These are phyloP conservation scores for Anaeramoeba ignava DNA, from an alignment of 78 protist genomes.

Conservation along the genomic window DNA sequence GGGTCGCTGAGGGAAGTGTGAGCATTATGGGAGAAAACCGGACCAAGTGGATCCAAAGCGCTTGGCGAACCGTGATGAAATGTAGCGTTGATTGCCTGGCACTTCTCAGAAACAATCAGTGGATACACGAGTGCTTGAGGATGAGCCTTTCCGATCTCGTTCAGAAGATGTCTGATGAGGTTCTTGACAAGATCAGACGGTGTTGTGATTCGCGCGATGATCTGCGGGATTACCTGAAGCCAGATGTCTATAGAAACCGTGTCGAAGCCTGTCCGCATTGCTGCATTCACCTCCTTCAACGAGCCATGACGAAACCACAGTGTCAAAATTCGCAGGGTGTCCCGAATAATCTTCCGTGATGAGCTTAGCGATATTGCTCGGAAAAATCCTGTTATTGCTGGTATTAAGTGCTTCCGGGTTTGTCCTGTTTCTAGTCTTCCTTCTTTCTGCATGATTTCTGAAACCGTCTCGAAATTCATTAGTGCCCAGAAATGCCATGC, in stretches of 20 bases:
- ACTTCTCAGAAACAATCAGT: conserved; percentile 54
- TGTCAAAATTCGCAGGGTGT: conserved; percentile 59
- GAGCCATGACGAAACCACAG: conserved; percentile 71
- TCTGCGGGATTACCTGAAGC: conserved; percentile 78
- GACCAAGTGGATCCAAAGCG: too few species aligned
- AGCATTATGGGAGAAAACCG: too few species aligned
- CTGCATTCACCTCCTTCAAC: conserved; percentile 14
- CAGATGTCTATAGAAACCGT: conserved; percentile 65
- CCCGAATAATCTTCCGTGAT: not conserved
- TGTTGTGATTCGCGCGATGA: conserved; percentile 84
- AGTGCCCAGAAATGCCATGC: not conserved
- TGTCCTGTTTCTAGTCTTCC: not conserved
- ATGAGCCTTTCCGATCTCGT: conserved; percentile 67
- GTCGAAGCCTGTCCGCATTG: not conserved
- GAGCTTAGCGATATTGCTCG: not conserved
- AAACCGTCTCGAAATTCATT: not conserved
- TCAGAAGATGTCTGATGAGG: not conserved
- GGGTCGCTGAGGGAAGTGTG: too few species aligned
- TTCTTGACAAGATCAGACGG: not conserved
- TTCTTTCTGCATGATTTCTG: not conserved
- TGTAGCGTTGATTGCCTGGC: not conserved
- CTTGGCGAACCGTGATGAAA: too few species aligned
- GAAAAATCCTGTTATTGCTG: conserved; percentile 10
- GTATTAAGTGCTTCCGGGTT: not conserved
- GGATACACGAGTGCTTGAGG: conserved; percentile 98